Evolutionary conservation across 352 stramenopile genomes (phyloP).

Genomic region (Pythium apleroticum): DNA sequence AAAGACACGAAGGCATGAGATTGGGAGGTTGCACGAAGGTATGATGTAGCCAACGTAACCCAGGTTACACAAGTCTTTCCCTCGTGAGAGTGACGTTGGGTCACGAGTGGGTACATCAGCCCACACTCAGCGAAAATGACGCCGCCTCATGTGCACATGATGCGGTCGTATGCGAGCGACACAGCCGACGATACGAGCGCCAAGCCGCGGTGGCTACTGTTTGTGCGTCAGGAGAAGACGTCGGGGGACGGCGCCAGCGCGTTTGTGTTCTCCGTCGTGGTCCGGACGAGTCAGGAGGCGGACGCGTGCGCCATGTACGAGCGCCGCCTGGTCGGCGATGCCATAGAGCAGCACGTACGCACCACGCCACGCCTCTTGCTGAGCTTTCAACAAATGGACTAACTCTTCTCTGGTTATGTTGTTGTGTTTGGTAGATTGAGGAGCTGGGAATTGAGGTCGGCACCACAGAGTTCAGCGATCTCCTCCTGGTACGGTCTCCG

Average conservation of each 20-base stretch:
- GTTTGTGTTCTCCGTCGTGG: slow-evolving; percentile 42
- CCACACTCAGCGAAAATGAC: neutral
- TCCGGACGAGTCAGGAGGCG: slow-evolving; percentile 8
- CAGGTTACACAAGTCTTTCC: neutral
- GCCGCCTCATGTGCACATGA: neutral
- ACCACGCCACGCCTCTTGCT: neutral
- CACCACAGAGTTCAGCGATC: slow-evolving; percentile 28
- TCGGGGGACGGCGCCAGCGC: neutral
- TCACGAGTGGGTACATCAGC: slow-evolving; percentile 1
- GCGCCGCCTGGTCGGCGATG: slow-evolving; percentile 26
- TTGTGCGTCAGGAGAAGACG: slow-evolving; percentile 28
- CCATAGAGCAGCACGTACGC: slow-evolving; percentile 40
- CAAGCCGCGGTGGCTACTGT: slow-evolving; percentile 42
- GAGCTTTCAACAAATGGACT: neutral
- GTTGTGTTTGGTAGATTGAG: slow-evolving; percentile 42
- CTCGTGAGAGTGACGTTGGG: neutral
- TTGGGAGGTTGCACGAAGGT: slow-evolving; percentile 22
- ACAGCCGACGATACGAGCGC: neutral
- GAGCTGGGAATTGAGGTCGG: slow-evolving; percentile 60
- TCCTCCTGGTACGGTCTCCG: slow-evolving; percentile 35
- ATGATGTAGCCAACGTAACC: slow-evolving; percentile 8
- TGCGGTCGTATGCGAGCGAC: slow-evolving; percentile 42
- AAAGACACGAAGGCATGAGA: slow-evolving; percentile 18
- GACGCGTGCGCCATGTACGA: slow-evolving; percentile 34
- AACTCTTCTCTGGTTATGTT: neutral